Base-by-base conservation (phyloP, 2,329 filamentous ascomycete genomes). In the Trichoderma aggressivum region DNA sequence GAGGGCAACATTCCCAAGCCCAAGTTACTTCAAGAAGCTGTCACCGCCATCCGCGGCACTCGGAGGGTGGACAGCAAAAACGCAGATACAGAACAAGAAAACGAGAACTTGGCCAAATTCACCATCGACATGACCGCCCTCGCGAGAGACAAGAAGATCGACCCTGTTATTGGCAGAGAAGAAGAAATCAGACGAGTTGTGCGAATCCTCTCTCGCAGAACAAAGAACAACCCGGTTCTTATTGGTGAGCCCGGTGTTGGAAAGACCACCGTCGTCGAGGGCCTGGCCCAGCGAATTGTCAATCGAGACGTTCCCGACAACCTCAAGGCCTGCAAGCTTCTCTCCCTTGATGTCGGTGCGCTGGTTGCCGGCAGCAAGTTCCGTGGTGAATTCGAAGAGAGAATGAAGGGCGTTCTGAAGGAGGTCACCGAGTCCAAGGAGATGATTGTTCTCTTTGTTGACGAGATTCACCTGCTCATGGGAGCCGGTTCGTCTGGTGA, bases 381-480 rank as follows among this genome's bases (percentile, higher is more conserved):
- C 85, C 91, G 96, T 63, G 96, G 96, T 84, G 96, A 99, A 81
- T 99, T 99, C 72, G 96, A 99, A 81, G 96, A 99, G 86, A 90
- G 96, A 76, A 98, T 99, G 94, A 99, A 99, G 88, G 94, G 95
- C 70, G 96, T 99, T 6, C 83, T 99, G 77, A 99, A 98, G 82
- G 96, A 99, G 84, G 97, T 99, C 72, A 89, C 94, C 76, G 91
- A 97, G 70, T 94, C 94, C 65, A 97, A 96, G 80, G 95, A 98
- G 71, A 97, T 94, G 86, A 98, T 99, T 79, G 92, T 99, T 66
- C 90, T 99, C 74, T 99, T 99, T 77, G 96, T 99, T 75, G 96
- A 99, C 82, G 96, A 99, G 82, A 99, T 99, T 75, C 96, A 99
- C 84, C 87, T 99, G 74, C 90, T 99, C 73, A 99, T 99, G 96